Base-by-base conservation (phyloP, 768 basidiomycete genomes). In the Mycena indigotica region DNA sequence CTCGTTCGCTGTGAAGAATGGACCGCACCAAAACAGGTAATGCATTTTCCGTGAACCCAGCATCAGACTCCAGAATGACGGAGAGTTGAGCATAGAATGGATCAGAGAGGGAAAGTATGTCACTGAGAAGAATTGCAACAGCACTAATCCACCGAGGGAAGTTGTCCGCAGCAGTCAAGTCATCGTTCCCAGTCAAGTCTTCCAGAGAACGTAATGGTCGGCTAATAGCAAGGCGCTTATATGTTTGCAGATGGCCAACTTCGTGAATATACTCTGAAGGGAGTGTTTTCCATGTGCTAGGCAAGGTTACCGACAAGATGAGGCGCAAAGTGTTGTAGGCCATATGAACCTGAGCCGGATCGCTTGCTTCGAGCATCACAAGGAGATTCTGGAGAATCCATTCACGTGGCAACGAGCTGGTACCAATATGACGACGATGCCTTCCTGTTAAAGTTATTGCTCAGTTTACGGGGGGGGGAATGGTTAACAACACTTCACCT, bases 11-110 rank as follows among this genome's bases (percentile, higher is more conserved):
- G 51, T 73, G 75, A 10, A 98, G 78, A 3, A 89, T 59, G 1
- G 81, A 80, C 64, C 93, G 87, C 16, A 95, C 84, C 28, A 97
- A 76, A 26, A 90, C 72, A 0, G 95, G 93, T 5, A 96, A 74
- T 16, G 89, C 70, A 53, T 85, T 74, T 57, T 85, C 81, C 0
- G 91, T 86, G 57, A 95, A 88, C 4, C 67, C 63, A 3, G 77
- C 61, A 56, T 88, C 82, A 2, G 75, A 72, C 39, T 74, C 68
- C 21, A 95, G 69, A 24, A 95, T 80, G 1, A 82, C 72, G 0
- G 73, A 71, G 1, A 97, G 75, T 50, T 89, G 87, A 6, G 80
- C 83, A 65, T 87, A 97, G 70, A 94, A 90, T 0, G 74, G 61
- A 64, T 85, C 84, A 21, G 68, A 68, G 5, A 64, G 63, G 16